Evolutionary conservation across 495 filamentous ascomycete species (phyloP).

Genomic region (Hyaloscypha finlandica): DNA sequence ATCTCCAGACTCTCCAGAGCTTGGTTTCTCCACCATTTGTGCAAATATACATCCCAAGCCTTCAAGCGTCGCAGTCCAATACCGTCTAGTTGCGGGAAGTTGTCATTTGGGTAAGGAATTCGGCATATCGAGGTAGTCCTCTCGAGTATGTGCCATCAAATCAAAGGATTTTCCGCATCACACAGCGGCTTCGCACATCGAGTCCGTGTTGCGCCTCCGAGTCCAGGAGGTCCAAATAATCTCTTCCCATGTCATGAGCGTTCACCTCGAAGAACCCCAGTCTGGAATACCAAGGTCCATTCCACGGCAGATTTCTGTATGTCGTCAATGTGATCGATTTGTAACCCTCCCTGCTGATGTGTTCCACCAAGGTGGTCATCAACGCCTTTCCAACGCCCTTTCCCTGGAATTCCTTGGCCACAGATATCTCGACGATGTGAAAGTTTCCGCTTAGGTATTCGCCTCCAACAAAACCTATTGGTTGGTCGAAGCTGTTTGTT

Average conservation of each 20-base stretch:
- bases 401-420: constrained; percentile 29
- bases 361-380: constrained; percentile 27
- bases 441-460: constrained; percentile 29
- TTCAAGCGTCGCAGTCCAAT: background rate
- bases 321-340: constrained; percentile 30
- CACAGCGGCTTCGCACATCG: constrained; percentile 24
- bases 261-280: constrained; percentile 30
- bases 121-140: constrained; percentile 2
- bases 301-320: constrained; percentile 28
- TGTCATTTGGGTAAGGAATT: background rate
- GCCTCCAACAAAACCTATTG: constrained; percentile 30
- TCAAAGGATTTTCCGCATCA: constrained; percentile 30
- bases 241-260: constrained; percentile 15
- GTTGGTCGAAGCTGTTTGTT: constrained; percentile 26
- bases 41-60: background rate
- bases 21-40: background rate
- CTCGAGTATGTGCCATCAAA: background rate
- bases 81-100: background rate
- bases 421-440: constrained; percentile 31
- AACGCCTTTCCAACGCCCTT: constrained; percentile 29
- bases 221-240: constrained; percentile 24
- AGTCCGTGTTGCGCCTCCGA: constrained; percentile 24
- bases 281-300: constrained; percentile 31
- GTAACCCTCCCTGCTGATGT: constrained; percentile 23
- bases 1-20: background rate